Percentiles rank a stretch among this genome's conserved stretches.
Evolutionary conservation across 805 yeast species (phyloP).

Genomic region (Starmerella tilneyi): DNA sequence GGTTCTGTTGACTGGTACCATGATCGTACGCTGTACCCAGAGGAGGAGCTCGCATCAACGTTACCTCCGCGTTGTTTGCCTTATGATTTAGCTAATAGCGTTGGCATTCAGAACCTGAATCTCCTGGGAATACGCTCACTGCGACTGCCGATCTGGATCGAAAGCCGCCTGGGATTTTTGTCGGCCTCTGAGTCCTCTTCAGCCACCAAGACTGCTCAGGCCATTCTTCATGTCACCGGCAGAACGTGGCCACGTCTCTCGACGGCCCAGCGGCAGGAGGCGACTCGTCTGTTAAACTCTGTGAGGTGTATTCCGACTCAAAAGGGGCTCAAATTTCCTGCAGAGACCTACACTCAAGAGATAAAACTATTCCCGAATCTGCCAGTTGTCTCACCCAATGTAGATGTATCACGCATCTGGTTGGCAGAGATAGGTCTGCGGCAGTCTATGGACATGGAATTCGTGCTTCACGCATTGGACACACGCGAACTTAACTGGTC

Average conservation of each 20-base stretch:
- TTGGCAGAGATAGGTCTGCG: slow-evolving; percentile 31
- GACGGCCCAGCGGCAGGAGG: slow-evolving; percentile 1
- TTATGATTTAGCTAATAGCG: slow-evolving; percentile 8
- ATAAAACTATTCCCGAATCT: slow-evolving; percentile 32
- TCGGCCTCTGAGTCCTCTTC: background rate
- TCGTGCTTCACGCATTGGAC: slow-evolving; percentile 31
- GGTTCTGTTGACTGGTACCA: slow-evolving; percentile 26
- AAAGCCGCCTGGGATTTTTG: background rate
- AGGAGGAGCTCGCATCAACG: slow-evolving; percentile 23
- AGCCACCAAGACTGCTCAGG: background rate
- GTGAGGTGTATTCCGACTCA: slow-evolving; percentile 33
- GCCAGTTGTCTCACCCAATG: slow-evolving; percentile 27
- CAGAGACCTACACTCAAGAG: slow-evolving; percentile 29
- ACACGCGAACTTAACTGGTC: slow-evolving; percentile 29
- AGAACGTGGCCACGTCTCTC: slow-evolving; percentile 26
- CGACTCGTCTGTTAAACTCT: slow-evolving; percentile 17
- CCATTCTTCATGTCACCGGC: slow-evolving; percentile 25
- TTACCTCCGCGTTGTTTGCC: slow-evolving; percentile 32
- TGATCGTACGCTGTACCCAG: slow-evolving; percentile 23
- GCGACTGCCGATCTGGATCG: slow-evolving; percentile 9
- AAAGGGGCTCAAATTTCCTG: slow-evolving; percentile 31
- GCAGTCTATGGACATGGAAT: slow-evolving; percentile 33
- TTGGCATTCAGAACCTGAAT: slow-evolving; percentile 3
- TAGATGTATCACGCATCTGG: slow-evolving; percentile 23
- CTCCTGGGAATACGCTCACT: slow-evolving; percentile 12